A percentile compares a stretch with the other conserved stretches of the same genome.
These are phyloP conservation scores for Stromatinia cepivora DNA, from an alignment of 2,329 filamentous ascomycete species.

Conservation along the genomic window DNA sequence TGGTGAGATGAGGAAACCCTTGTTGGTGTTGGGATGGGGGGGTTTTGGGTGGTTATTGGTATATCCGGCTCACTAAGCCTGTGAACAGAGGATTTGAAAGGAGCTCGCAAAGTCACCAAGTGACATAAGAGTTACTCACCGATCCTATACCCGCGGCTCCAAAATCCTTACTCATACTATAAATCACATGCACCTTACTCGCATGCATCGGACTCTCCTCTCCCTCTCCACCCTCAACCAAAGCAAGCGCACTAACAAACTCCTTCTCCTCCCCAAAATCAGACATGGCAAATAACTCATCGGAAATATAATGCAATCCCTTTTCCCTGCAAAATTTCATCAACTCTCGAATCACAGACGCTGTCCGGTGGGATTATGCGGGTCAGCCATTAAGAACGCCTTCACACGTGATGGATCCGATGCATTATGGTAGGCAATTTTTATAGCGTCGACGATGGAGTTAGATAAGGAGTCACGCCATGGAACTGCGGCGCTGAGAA, in stretches of 20 bases:
- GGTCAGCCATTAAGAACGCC: conserved; percentile 2
- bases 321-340: conserved; percentile 19
- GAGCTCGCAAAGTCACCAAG: no score
- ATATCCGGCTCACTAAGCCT: no score
- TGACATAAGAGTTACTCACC: background rate
- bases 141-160: conserved; percentile 2
- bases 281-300: conserved; percentile 15
- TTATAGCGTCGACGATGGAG: background rate
- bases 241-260: background rate
- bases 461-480: background rate
- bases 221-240: background rate
- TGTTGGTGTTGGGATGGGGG: background rate
- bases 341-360: background rate
- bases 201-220: background rate
- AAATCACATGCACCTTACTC: conserved; percentile 7
- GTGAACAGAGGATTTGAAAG: no score
- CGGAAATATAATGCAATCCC: conserved; percentile 19
- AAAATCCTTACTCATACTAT: conserved; percentile 17
- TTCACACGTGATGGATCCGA: background rate
- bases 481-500: background rate
- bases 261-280: background rate
- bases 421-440: background rate
- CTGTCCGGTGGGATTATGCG: conserved; percentile 4
- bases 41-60: no score
- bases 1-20: background rate